Evolutionary conservation across 257 asterid species (phyloP).

Genomic region (Prunella vulgaris): DNA sequence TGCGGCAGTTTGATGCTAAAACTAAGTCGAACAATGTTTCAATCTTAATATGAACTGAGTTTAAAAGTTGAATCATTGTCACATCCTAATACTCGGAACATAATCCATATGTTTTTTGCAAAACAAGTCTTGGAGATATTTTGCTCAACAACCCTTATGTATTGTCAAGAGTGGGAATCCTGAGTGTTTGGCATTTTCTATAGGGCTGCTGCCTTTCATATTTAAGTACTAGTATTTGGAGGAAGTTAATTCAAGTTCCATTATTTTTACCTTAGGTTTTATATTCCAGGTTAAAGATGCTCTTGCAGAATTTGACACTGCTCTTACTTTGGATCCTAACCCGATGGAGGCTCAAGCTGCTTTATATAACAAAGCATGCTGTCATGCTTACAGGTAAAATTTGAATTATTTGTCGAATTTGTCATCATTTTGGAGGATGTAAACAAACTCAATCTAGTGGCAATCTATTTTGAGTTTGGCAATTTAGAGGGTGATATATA

Average conservation of each 20-base stretch:
- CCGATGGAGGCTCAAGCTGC: constrained; percentile 90
- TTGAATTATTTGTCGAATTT: background rate
- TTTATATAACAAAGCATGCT: constrained; percentile 90
- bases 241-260: constrained; percentile 1
- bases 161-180: background rate
- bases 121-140: background rate
- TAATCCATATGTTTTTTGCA: background rate
- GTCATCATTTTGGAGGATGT: background rate
- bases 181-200: background rate
- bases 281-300: constrained; percentile 88
- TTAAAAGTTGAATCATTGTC: background rate
- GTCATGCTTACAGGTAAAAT: constrained; percentile 87
- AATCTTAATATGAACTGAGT: background rate
- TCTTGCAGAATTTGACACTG: constrained; percentile 71
- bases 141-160: background rate
- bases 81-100: background rate
- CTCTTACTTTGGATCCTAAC: constrained; percentile 83
- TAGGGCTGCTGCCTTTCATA: background rate
- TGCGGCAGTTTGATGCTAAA: background rate
- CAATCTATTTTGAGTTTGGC: background rate
- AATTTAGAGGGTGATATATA: constrained; percentile 1
- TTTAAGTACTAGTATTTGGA: background rate
- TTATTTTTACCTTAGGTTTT: background rate
- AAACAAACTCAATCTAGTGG: background rate
- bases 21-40: background rate